These are phyloP conservation scores for Corynascus novoguineensis DNA, from an alignment of 495 filamentous ascomycete species.

Conservation along the genomic window DNA sequence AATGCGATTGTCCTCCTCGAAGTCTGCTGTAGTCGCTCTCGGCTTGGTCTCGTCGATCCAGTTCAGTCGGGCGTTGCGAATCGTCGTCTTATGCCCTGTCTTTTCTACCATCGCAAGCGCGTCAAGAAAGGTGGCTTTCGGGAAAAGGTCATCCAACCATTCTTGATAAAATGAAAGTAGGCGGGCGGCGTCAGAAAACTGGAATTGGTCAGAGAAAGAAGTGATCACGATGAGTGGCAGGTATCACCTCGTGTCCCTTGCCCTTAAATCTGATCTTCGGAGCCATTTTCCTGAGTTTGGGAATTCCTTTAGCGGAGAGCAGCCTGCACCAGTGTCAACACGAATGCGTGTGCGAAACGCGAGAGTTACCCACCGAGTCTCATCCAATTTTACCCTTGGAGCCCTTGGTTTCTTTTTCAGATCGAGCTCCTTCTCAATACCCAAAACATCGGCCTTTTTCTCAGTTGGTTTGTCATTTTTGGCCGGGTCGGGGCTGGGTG, in stretches of 20 bases:
- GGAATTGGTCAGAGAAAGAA: not conserved
- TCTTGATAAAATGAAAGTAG: constrained; percentile 88
- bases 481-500: constrained; percentile 29
- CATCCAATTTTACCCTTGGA: constrained; percentile 81
- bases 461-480: constrained; percentile 28
- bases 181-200: constrained; percentile 81
- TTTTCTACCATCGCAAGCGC: constrained; percentile 91
- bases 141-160: constrained; percentile 96
- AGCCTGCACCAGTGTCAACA: constrained; percentile 45
- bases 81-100: constrained; percentile 74
- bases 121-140: constrained; percentile 89
- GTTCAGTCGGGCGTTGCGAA: constrained; percentile 55
- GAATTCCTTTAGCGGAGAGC: constrained; percentile 74
- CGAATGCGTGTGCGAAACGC: not conserved
- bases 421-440: constrained; percentile 82
- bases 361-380: constrained; percentile 50
- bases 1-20: constrained; percentile 35
- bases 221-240: not conserved
- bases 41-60: constrained; percentile 80
- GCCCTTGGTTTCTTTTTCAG: constrained; percentile 63
- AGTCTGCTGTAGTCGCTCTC: constrained; percentile 45
- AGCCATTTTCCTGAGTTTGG: constrained; percentile 67
- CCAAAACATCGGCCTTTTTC: constrained; percentile 46
- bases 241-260: constrained; percentile 86
- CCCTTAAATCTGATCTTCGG: constrained; percentile 77